A percentile compares a stretch with the other conserved stretches of the same genome.
phyloP scores from a whole-genome alignment of 179 eudicot species.

The Silene noctiflora region DNA sequence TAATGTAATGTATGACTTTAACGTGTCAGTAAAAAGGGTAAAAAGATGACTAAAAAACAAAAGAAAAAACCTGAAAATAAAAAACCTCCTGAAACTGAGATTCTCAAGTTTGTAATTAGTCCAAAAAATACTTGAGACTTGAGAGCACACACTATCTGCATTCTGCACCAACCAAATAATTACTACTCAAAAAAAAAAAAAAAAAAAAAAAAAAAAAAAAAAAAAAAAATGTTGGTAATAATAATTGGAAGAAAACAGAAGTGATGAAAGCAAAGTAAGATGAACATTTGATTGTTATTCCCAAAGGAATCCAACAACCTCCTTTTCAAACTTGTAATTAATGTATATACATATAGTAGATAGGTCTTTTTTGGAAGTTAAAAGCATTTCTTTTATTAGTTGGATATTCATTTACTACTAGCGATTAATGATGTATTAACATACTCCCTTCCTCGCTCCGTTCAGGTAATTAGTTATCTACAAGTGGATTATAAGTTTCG shows the following conservation, averaged over 20 bases:
- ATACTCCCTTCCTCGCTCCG: too few relatives aligned
- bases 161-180: slow-evolving; percentile 1
- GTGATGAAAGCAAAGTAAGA: slow-evolving; percentile 13
- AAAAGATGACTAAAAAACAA: not conserved
- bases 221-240: not conserved
- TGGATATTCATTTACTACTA: too few relatives aligned
- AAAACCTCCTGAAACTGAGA: slow-evolving; percentile 16
- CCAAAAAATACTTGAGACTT: slow-evolving; percentile 25
- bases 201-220: not conserved
- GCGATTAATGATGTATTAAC: too few relatives aligned
- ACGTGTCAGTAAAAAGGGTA: slow-evolving; percentile 13
- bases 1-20: slow-evolving; percentile 12
- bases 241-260: not conserved
- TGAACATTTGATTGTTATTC: slow-evolving; percentile 9
- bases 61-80: slow-evolving; percentile 10
- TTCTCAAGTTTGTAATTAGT: slow-evolving; percentile 21
- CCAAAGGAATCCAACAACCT: slow-evolving; percentile 28
- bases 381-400: too few relatives aligned
- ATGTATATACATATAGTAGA: not conserved
- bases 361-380: not conserved
- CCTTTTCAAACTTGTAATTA: slow-evolving; percentile 21
- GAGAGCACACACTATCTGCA: too few relatives aligned
- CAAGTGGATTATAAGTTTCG: too few relatives aligned
- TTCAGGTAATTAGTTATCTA: too few relatives aligned
- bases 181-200: too few relatives aligned